These are phyloP conservation scores for Multifurca ochricompacta DNA, from an alignment of 768 basidiomycete genomes.

Conservation along the genomic window DNA sequence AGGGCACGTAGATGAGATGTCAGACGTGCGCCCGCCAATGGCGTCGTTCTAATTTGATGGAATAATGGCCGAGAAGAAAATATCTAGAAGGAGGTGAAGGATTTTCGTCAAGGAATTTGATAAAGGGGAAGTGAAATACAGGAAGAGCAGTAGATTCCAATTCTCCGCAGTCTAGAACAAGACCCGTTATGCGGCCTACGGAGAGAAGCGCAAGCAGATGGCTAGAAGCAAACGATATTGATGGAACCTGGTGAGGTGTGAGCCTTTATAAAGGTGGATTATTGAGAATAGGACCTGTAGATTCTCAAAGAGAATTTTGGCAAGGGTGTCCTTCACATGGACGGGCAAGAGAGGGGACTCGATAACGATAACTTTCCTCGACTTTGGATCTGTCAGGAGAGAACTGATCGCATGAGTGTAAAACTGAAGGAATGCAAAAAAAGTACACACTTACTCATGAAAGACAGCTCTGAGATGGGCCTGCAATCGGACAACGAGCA, in stretches of 20 bases:
- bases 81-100: slow-evolving; percentile 53
- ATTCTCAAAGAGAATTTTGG: slow-evolving; percentile 82
- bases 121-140: slow-evolving; percentile 37
- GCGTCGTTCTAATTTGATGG: slow-evolving; percentile 74
- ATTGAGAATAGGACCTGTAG: slow-evolving; percentile 49
- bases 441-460: slow-evolving; percentile 55
- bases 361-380: slow-evolving; percentile 87
- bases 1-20: slow-evolving; percentile 75
- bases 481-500: slow-evolving; percentile 66
- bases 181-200: slow-evolving; percentile 82
- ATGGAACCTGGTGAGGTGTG: slow-evolving; percentile 60
- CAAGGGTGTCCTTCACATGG: slow-evolving; percentile 82
- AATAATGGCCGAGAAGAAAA: slow-evolving; percentile 84
- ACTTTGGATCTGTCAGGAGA: slow-evolving; percentile 88
- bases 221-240: slow-evolving; percentile 87
- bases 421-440: slow-evolving; percentile 19
- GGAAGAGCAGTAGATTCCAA: slow-evolving; percentile 85
- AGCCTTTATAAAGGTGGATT: not conserved
- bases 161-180: slow-evolving; percentile 90
- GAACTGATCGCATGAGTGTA: slow-evolving; percentile 44
- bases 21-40: slow-evolving; percentile 77
- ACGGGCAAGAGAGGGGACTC: slow-evolving; percentile 86
- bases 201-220: slow-evolving; percentile 81
- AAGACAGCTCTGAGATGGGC: slow-evolving; percentile 69
- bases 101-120: not conserved